Percentiles rank a stretch among this genome's conserved stretches.
Evolutionary conservation across 1,139 yeast genomes (phyloP).

Genomic region (Hansenula sp.): DNA sequence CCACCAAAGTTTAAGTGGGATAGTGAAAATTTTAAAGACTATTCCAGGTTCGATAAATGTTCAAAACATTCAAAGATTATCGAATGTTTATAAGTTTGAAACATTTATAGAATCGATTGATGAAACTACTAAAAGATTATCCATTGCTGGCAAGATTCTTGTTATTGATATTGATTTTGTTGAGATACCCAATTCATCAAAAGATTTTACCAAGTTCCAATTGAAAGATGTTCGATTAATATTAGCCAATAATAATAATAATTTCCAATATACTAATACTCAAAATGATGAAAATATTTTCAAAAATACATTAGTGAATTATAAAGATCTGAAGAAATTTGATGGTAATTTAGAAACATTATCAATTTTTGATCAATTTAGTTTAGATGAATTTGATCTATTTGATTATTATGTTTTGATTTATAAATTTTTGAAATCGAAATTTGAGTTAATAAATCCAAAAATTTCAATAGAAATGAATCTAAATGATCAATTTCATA

Average conservation of each 20-base stretch:
- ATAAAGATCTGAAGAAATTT: constrained; percentile 13
- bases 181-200: constrained; percentile 5
- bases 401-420: constrained; percentile 15
- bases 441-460: neutral
- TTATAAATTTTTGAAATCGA: constrained; percentile 2
- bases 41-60: constrained; percentile 19
- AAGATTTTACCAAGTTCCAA: constrained; percentile 13
- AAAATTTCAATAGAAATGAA: constrained; percentile 11
- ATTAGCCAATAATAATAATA: constrained; percentile 21
- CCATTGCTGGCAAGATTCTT: constrained; percentile 24
- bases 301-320: constrained; percentile 10
- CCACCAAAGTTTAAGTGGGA: constrained; percentile 15
- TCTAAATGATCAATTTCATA: constrained; percentile 14
- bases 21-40: constrained; percentile 15
- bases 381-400: constrained; percentile 16
- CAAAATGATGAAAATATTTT: constrained; percentile 12
- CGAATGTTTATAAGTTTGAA: constrained; percentile 23
- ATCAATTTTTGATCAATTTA: constrained; percentile 20
- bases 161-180: constrained; percentile 23
- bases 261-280: constrained; percentile 13
- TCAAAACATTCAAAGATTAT: constrained; percentile 21
- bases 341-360: constrained; percentile 16
- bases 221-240: constrained; percentile 14
- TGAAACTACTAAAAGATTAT: constrained; percentile 13
- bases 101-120: constrained; percentile 18